Conservation (phyloP, 805 yeast genomes). For the Saccharomycopsis malanga region DNA sequence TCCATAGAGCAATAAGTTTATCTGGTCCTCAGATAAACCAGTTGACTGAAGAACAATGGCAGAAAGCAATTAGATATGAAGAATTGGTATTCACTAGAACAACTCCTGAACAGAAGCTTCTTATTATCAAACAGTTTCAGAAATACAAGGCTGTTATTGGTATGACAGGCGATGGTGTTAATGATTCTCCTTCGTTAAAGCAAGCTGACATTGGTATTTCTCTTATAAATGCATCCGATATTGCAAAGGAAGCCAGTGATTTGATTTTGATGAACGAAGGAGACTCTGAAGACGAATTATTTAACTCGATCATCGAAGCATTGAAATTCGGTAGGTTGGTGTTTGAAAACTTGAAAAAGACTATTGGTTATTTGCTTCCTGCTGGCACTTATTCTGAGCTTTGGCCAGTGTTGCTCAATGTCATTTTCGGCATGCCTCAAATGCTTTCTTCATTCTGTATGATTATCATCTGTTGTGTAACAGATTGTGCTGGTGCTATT, state of each 20-base stretch:
- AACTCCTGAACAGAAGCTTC: constrained; percentile 86
- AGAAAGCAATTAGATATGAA: constrained; percentile 30
- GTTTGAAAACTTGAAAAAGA: constrained; percentile 42
- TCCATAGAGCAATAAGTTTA: neutral
- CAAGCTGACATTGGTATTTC: constrained; percentile 78
- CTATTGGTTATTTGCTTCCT: constrained; percentile 42
- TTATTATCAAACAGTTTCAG: constrained; percentile 82
- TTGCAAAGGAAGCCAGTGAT: constrained; percentile 78
- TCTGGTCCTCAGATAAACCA: neutral
- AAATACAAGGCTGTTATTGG: constrained; percentile 39
- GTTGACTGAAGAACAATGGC: constrained; percentile 34
- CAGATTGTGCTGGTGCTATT: constrained; percentile 42
- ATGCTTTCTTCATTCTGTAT: constrained; percentile 41
- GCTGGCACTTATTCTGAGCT: constrained; percentile 46
- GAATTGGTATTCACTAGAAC: constrained; percentile 81
- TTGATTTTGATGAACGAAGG: constrained; percentile 65
- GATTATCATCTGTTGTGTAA: constrained; percentile 44
- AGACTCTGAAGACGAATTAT: constrained; percentile 35
- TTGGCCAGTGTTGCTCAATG: constrained; percentile 43
- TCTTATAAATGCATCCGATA: constrained; percentile 75
- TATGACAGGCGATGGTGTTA: constrained; percentile 82
- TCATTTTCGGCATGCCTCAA: constrained; percentile 45
- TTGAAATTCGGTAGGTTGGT: constrained; percentile 39
- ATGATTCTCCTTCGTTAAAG: constrained; percentile 71
- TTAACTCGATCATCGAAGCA: constrained; percentile 32